Percentiles rank a stretch among this genome's conserved stretches.
These are phyloP conservation scores for Trichophyton equinum DNA, from an alignment of 2,329 filamentous ascomycete species.

Conservation along the genomic window DNA sequence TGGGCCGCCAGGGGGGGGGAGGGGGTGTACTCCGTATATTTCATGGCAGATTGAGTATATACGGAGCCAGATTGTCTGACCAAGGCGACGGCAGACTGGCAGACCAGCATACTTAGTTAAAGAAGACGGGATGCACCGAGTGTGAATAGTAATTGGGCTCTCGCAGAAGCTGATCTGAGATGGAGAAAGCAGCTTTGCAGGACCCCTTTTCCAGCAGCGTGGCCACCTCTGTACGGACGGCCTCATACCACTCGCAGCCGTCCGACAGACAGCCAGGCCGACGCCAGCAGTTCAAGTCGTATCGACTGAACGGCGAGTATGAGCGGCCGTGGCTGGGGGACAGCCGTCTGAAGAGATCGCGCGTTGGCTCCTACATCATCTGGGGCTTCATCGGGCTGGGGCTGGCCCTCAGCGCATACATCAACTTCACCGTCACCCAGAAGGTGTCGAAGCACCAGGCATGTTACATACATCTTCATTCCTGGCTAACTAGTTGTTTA, in stretches of 20 bases:
- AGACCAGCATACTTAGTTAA: too few relatives aligned
- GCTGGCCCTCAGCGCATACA: constrained; percentile 23
- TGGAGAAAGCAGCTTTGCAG: constrained; percentile 12
- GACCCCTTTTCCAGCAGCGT: constrained; percentile 16
- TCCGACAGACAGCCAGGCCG: constrained; percentile 8
- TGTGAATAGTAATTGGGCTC: too few relatives aligned
- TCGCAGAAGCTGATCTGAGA: background rate
- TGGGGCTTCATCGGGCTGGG: constrained; percentile 17
- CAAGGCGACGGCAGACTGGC: too few relatives aligned
- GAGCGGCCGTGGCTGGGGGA: constrained; percentile 11
- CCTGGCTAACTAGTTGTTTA: background rate
- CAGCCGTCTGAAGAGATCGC: constrained; percentile 7
- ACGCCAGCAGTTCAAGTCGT: constrained; percentile 12
- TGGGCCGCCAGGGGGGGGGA: too few relatives aligned
- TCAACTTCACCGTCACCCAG: constrained; percentile 22
- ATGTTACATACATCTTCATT: background rate
- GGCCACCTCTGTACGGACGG: constrained; percentile 27
- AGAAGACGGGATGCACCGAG: too few relatives aligned
- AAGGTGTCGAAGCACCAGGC: constrained; percentile 14
- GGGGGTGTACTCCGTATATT: too few relatives aligned
- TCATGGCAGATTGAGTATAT: too few relatives aligned
- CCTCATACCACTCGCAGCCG: constrained; percentile 19
- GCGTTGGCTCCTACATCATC: constrained; percentile 13
- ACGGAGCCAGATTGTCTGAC: too few relatives aligned
- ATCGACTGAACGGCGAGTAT: constrained; percentile 11